These are phyloP conservation scores for Nigrograna mackinnonii DNA, from an alignment of 2,329 filamentous ascomycete genomes.

Conservation along the genomic window DNA sequence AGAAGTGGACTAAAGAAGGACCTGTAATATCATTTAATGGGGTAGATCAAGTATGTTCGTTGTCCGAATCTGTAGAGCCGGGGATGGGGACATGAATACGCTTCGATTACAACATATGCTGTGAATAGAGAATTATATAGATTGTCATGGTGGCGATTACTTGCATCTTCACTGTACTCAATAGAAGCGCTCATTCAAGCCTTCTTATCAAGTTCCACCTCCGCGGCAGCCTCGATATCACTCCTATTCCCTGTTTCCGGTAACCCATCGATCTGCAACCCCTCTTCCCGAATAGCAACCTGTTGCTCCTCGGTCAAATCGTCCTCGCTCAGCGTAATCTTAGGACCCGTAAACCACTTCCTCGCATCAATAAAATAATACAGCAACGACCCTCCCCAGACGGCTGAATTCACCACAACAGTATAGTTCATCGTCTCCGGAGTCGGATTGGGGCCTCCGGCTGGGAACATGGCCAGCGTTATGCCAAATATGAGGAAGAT, in stretches of 20 bases:
- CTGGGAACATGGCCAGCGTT: conserved; percentile 62
- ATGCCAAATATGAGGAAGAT: conserved; percentile 61
- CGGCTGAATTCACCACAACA: conserved; percentile 61
- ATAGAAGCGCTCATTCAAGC: neutral
- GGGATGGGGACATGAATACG: too few species aligned
- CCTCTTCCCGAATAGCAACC: conserved; percentile 17
- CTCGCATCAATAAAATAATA: conserved; percentile 62
- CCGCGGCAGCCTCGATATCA: conserved; percentile 11
- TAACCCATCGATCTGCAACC: conserved; percentile 17
- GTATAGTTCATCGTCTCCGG: conserved; percentile 64
- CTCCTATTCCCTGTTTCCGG: neutral
- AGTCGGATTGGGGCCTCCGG: conserved; percentile 56
- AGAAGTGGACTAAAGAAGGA: too few species aligned
- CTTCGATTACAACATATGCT: too few species aligned
- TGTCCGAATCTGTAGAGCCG: too few species aligned
- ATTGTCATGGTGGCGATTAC: too few species aligned
- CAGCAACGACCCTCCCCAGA: conserved; percentile 60
- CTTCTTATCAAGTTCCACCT: conserved; percentile 1
- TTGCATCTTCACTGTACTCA: too few species aligned
- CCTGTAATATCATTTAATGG: too few species aligned
- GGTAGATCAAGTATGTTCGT: too few species aligned
- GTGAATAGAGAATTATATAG: too few species aligned
- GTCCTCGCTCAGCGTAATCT: conserved; percentile 54
- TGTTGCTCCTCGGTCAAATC: conserved; percentile 15
- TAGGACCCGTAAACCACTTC: conserved; percentile 65